Evolutionary conservation across 1,139 yeast genomes (phyloP), one percentile per base, ranked within the genome.

Genomic region (Taphrina sp.): DNA sequence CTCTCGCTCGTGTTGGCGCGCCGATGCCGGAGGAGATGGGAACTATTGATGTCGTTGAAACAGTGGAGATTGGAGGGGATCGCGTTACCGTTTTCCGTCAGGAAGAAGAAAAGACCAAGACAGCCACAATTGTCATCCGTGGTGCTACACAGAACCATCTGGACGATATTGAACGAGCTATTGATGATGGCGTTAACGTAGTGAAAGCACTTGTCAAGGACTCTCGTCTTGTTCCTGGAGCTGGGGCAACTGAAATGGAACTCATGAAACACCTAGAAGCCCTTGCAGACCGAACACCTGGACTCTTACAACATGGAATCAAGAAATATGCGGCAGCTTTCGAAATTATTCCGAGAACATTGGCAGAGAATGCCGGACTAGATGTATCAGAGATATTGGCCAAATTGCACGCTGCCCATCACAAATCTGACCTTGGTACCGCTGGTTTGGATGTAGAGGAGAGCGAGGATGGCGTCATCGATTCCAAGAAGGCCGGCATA

Each of bases 11-110:
- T 71, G 77, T 94, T 59, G 96, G 96, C 62, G 95, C 96, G 0
- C 97, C 97, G 64, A 81, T 86, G 74, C 92, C 95, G 12, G 96
- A 90, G 66, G 97, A 92, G 72, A 79, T 86, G 77, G 98, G 98
- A 58, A 71, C 78, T 43, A 80, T 92, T 62, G 98, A 92, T 69
- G 71, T 84, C 24, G 92, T 94, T 52, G 95, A 87, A 74, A 85
- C 96, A 20, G 79, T 80, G 65, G 98, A 92, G 74, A 88, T 92
- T 67, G 98, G 98, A 63, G 96, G 97, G 57, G 97, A 94, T 72
- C 80, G 96, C 69, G 98, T 92, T 38, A 92, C 98, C 8, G 79
- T 94, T 31, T 90, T 92, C 75, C 80, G 89, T 69, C 98, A 92
- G 72, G 64, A 59, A 37, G 56, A 58, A 8, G 79, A 75, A 62